Evolutionary conservation across 2,329 filamentous ascomycete genomes (phyloP).

Genomic region (Verticillium tricorpus): DNA sequence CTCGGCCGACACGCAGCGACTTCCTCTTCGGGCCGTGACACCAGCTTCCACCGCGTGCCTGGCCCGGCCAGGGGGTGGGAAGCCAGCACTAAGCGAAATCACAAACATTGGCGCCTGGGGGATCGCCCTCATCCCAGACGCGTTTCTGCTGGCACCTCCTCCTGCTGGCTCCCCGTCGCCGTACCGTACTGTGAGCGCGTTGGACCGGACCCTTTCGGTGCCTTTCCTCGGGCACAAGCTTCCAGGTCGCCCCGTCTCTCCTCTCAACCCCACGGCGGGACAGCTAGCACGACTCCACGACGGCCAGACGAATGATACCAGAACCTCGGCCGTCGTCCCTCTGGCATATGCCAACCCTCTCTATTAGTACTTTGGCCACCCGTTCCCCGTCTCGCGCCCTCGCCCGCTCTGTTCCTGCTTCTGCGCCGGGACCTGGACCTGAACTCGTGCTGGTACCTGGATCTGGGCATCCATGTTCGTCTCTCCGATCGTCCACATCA

Average conservation of each 20-base stretch:
- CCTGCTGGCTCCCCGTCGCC: no score
- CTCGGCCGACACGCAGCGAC: background rate
- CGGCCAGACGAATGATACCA: background rate
- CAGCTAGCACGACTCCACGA: background rate
- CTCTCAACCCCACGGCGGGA: background rate
- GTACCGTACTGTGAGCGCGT: background rate
- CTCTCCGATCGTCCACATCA: background rate
- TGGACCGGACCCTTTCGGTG: background rate
- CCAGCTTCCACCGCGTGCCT: background rate
- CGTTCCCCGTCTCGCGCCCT: background rate
- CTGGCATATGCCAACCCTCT: background rate
- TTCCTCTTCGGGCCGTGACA: background rate
- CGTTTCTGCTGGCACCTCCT: background rate
- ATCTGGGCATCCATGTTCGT: background rate
- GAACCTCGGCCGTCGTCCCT: background rate
- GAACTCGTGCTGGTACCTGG: background rate
- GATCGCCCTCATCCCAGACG: background rate
- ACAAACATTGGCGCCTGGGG: conserved; percentile 1
- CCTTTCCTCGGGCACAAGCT: background rate
- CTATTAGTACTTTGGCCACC: background rate
- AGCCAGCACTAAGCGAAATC: conserved; percentile 1
- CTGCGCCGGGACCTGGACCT: background rate
- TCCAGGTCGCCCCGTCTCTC: background rate
- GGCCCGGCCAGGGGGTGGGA: background rate
- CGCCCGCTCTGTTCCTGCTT: background rate